phyloP scores from a whole-genome alignment of 1,139 yeast genomes.

The Geotrichum reessii region DNA sequence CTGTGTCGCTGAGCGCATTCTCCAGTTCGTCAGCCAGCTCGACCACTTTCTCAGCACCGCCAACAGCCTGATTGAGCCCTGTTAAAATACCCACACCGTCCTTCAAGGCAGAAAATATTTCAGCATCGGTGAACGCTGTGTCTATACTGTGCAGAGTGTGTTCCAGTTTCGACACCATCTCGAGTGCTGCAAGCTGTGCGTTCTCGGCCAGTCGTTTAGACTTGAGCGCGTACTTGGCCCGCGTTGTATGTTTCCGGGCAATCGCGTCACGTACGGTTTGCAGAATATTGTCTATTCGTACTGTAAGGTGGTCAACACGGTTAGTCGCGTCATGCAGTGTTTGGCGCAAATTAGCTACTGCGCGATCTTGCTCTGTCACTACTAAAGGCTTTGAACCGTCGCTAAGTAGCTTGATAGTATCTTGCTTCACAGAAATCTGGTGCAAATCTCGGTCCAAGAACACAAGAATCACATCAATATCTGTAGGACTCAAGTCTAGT shows the following conservation, averaged over 20 bases:
- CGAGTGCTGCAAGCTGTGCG: slow-evolving; percentile 29
- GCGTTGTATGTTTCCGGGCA: slow-evolving; percentile 22
- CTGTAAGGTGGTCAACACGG: slow-evolving; percentile 28
- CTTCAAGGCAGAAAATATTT: slow-evolving; percentile 31
- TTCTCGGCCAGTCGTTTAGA: slow-evolving; percentile 28
- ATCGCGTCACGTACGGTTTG: slow-evolving; percentile 28
- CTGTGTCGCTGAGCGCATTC: slow-evolving; percentile 33
- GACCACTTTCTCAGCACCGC: slow-evolving; percentile 36
- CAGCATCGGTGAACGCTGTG: slow-evolving; percentile 27
- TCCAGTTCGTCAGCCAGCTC: slow-evolving; percentile 34
- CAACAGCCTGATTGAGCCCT: slow-evolving; percentile 32
- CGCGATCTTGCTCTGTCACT: slow-evolving; percentile 31
- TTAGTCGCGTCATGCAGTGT: slow-evolving; percentile 27
- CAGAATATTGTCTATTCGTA: slow-evolving; percentile 24
- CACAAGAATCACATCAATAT: slow-evolving; percentile 29
- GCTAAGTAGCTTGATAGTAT: slow-evolving; percentile 23
- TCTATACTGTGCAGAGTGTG: slow-evolving; percentile 31
- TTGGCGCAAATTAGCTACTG: slow-evolving; percentile 30
- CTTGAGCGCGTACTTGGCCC: slow-evolving; percentile 32
- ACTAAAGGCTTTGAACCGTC: slow-evolving; percentile 8
- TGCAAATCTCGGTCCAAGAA: slow-evolving; percentile 30
- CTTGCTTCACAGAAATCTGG: slow-evolving; percentile 21
- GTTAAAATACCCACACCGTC: slow-evolving; percentile 32
- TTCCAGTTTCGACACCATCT: slow-evolving; percentile 34
- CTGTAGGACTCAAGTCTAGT: slow-evolving; percentile 19